Percentiles rank a stretch among this genome's conserved stretches.
phyloP scores from a whole-genome alignment of 192 early-diverging fungal species.

The Obelidium mucronatum region DNA sequence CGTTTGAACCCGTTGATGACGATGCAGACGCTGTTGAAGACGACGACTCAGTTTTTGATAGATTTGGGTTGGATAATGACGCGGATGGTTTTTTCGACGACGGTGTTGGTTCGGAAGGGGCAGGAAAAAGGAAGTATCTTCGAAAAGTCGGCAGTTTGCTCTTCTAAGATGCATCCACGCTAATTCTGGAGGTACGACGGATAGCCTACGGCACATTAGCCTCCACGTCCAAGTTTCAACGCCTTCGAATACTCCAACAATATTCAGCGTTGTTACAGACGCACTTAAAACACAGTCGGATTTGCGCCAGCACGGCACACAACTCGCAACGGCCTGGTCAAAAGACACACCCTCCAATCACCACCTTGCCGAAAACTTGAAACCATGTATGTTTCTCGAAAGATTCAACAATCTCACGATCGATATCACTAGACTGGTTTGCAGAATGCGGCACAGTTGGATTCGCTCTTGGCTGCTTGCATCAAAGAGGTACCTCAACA shows the following conservation, averaged over 20 bases:
- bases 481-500: background rate
- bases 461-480: background rate
- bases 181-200: conserved; percentile 13
- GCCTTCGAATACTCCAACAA: background rate
- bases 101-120: background rate
- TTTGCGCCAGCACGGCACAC: background rate
- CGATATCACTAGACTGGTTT: conserved; percentile 11
- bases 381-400: conserved; percentile 1
- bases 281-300: conserved; percentile 1
- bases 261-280: background rate
- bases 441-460: conserved; percentile 1
- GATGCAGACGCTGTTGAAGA: background rate
- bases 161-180: conserved; percentile 13
- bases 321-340: background rate
- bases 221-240: background rate
- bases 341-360: background rate
- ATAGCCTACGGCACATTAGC: conserved; percentile 8
- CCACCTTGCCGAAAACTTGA: conserved; percentile 7
- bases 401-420: conserved; percentile 2
- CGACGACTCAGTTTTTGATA: background rate
- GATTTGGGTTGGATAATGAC: background rate
- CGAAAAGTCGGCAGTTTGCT: background rate
- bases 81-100: background rate
- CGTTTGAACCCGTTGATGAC: background rate
- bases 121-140: background rate